phyloP scores from a whole-genome alignment of 495 filamentous ascomycete species.

The Penicillium steckii region DNA sequence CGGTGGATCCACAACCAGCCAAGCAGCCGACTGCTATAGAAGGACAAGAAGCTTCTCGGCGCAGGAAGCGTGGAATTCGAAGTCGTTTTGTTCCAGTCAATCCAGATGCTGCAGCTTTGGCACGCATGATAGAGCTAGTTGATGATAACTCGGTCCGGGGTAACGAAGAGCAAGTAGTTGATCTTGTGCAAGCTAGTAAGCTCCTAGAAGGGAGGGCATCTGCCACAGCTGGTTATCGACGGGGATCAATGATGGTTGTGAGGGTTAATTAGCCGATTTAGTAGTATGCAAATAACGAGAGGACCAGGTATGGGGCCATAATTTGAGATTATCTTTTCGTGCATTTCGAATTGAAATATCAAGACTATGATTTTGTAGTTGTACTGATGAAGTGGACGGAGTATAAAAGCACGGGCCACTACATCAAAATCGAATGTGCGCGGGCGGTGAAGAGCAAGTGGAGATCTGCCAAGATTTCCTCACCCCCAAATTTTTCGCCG shows the following conservation, averaged over 20 bases:
- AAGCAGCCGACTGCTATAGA: slow-evolving; percentile 10
- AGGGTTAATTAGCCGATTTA: slow-evolving; percentile 22
- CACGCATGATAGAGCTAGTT: slow-evolving; percentile 32
- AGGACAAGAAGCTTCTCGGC: slow-evolving; percentile 13
- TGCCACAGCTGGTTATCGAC: slow-evolving; percentile 23
- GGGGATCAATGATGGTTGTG: slow-evolving; percentile 37
- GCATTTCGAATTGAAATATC: neutral
- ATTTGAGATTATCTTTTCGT: neutral
- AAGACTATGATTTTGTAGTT: neutral
- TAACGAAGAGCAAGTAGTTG: slow-evolving; percentile 30
- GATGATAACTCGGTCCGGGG: slow-evolving; percentile 33
- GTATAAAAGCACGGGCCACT: slow-evolving; percentile 17
- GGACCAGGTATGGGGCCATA: no score
- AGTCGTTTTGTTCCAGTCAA: slow-evolving; percentile 41
- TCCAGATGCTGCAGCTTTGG: slow-evolving; percentile 33
- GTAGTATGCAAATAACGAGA: no score
- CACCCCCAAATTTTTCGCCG: slow-evolving; percentile 42
- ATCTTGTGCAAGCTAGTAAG: slow-evolving; percentile 29
- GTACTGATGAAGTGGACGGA: no score
- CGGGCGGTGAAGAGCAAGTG: slow-evolving; percentile 39
- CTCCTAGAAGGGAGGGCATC: slow-evolving; percentile 29
- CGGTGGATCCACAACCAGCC: slow-evolving; percentile 31
- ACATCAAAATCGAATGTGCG: slow-evolving; percentile 16
- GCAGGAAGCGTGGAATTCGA: slow-evolving; percentile 24
- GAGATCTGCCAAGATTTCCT: slow-evolving; percentile 44